These are phyloP conservation scores for Oidiodendron maius DNA, from an alignment of 495 filamentous ascomycete species.

Conservation along the genomic window DNA sequence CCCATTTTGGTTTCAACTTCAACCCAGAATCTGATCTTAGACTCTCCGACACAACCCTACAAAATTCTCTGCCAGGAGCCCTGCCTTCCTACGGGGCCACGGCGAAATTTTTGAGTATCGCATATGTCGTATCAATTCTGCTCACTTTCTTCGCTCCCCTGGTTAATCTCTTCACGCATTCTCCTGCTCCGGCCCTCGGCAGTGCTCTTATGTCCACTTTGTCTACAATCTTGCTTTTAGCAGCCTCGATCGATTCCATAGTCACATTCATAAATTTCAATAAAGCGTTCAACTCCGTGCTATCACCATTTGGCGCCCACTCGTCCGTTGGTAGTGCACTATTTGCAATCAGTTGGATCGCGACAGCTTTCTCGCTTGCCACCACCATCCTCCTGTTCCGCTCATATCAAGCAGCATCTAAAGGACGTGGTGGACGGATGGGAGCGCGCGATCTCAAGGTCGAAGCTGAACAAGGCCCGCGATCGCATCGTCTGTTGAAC, in stretches of 20 bases:
- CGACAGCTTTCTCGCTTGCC: constrained; percentile 18
- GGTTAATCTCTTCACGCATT: constrained; percentile 21
- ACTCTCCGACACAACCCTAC: constrained; percentile 22
- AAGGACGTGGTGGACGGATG: too few species aligned
- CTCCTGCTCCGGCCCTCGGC: constrained; percentile 11
- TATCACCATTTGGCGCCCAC: constrained; percentile 21
- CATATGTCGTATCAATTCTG: constrained; percentile 24
- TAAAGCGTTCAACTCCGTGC: constrained; percentile 23
- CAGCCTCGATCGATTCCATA: constrained; percentile 21
- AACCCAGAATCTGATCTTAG: constrained; percentile 27
- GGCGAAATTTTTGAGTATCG: constrained; percentile 25
- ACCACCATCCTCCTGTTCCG: constrained; percentile 12
- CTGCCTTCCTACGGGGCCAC: constrained; percentile 21
- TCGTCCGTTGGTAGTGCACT: constrained; percentile 18
- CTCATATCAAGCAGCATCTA: too few species aligned
- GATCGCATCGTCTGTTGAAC: too few species aligned
- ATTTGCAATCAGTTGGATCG: constrained; percentile 24
- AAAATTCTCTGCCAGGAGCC: constrained; percentile 14
- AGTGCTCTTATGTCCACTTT: constrained; percentile 19
- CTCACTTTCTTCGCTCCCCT: constrained; percentile 18
- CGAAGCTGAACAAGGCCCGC: too few species aligned
- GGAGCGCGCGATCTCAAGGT: too few species aligned
- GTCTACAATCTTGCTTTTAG: constrained; percentile 24
- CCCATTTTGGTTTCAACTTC: constrained; percentile 28
- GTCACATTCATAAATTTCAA: constrained; percentile 24